Evolutionary conservation across 257 asterid species (phyloP).

Genomic region (Verbascum thapsus): DNA sequence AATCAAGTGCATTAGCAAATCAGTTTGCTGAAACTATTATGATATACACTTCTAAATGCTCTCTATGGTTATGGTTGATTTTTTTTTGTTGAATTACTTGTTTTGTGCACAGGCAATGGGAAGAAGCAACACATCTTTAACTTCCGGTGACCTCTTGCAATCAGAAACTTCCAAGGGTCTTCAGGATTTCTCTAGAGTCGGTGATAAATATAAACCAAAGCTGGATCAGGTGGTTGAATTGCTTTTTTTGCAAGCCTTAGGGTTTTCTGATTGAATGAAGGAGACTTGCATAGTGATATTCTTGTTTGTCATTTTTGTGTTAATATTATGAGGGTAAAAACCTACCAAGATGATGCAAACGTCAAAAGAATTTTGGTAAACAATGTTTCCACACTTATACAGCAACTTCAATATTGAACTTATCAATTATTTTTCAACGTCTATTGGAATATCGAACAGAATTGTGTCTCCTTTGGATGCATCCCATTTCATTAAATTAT

Average conservation of each 20-base stretch:
- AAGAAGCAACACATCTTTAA: constrained; percentile 35
- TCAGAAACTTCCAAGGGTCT: constrained; percentile 35
- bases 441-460: not conserved
- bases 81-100: constrained; percentile 19
- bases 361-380: not conserved
- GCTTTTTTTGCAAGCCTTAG: not conserved
- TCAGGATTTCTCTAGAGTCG: constrained; percentile 39
- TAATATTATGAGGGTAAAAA: not conserved
- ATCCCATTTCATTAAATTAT: constrained; percentile 9
- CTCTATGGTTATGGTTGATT: constrained; percentile 10
- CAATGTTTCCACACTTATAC: not conserved
- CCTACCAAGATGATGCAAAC: not conserved
- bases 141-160: constrained; percentile 40
- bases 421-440: not conserved
- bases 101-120: constrained; percentile 46
- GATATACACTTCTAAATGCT: constrained; percentile 15
- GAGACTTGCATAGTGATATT: not conserved
- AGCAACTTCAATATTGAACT: constrained; percentile 17
- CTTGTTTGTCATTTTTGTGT: not conserved
- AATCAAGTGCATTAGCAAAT: constrained; percentile 56
- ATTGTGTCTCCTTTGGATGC: not conserved
- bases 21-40: constrained; percentile 28
- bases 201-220: constrained; percentile 47
- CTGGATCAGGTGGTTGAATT: constrained; percentile 59
- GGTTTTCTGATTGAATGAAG: not conserved